Evolutionary conservation across 805 yeast genomes (phyloP), one percentile per base, ranked within the genome.

Genomic region (Ascoidea asiatica): DNA sequence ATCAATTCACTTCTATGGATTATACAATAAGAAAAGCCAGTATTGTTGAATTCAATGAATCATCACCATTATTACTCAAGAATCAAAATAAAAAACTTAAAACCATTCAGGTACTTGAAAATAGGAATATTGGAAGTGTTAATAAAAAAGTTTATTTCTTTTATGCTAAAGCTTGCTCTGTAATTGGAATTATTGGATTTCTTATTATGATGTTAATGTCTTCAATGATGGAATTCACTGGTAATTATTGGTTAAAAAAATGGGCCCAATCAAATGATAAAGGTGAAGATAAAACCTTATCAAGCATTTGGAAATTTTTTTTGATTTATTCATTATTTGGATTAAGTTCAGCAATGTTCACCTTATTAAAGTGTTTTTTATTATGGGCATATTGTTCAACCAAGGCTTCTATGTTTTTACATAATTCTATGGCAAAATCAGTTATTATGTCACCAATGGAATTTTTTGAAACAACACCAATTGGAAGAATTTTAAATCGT

Each of bases 391-490:
- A 57, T 49, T 72, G 81, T 53, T 69, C 81, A 5, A 63, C 80
- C 17, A 69, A 68, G 46, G 86, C 79, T 1, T 72, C 85, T 0
- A 66, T 62, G 33, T 61, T 58, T n/a, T 58, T 80, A 43, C 86
- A 80, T 55, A 71, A 72, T 51, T 57, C 59, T 20, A 76, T 80
- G 84, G 77, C 78, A 0, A 44, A 48, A 4, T 55, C 79, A 1
- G 73, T 80, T 33, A 47, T 79, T 44, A 59, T 69, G 42, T 67
- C 82, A 1, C 85, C 86, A 40, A 76, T 80, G 80, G 63, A 69
- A 3, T 79, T 77, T 53, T 80, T 79, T 56, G 86, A 80, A 51
- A 70, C 82, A 0, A 79, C 85, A 0, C 87, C 87, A 5, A 58
- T 73, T 41, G 87, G 87, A 4, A 64, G 86, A 53, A 70, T 79